Conservation (phyloP, 495 filamentous ascomycete species). For the Stereocaulon alpinum region DNA sequence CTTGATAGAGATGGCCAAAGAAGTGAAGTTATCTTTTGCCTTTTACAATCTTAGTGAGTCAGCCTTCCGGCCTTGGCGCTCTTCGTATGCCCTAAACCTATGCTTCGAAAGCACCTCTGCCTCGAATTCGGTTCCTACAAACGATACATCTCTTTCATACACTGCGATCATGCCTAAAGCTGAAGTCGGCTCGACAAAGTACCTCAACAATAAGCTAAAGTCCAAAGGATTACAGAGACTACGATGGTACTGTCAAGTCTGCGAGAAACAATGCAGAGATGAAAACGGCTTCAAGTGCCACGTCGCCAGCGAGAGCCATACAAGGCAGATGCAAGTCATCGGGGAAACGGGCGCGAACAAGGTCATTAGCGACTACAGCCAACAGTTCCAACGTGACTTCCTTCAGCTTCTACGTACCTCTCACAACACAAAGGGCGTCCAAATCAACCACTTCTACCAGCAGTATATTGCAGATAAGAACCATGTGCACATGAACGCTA, state of each 20-base stretch:
- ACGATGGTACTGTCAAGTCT: slow-evolving; percentile 71
- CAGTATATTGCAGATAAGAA: slow-evolving; percentile 69
- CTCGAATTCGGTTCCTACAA: not conserved
- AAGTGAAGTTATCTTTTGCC: slow-evolving; percentile 3
- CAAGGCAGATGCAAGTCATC: slow-evolving; percentile 73
- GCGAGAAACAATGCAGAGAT: slow-evolving; percentile 40
- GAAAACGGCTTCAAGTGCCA: slow-evolving; percentile 56
- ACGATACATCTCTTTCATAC: too few relatives aligned
- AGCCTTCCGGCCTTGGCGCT: not conserved
- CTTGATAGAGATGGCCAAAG: not conserved
- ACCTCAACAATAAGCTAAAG: slow-evolving; percentile 82
- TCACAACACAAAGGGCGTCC: slow-evolving; percentile 77
- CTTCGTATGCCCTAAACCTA: not conserved
- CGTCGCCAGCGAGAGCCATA: slow-evolving; percentile 69
- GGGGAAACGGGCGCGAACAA: slow-evolving; percentile 68
- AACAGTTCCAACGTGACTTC: slow-evolving; percentile 74
- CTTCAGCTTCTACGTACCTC: slow-evolving; percentile 59
- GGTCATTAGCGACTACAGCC: slow-evolving; percentile 63
- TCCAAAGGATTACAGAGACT: slow-evolving; percentile 76
- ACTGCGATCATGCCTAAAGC: slow-evolving; percentile 65
- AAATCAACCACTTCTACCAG: slow-evolving; percentile 89
- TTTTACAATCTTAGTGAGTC: not conserved
- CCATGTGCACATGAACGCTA: slow-evolving; percentile 91
- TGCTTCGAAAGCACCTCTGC: not conserved
- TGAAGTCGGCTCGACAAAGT: slow-evolving; percentile 78